phyloP scores from a whole-genome alignment of 1,284 basidiomycete species.

The Marasmius oreades region DNA sequence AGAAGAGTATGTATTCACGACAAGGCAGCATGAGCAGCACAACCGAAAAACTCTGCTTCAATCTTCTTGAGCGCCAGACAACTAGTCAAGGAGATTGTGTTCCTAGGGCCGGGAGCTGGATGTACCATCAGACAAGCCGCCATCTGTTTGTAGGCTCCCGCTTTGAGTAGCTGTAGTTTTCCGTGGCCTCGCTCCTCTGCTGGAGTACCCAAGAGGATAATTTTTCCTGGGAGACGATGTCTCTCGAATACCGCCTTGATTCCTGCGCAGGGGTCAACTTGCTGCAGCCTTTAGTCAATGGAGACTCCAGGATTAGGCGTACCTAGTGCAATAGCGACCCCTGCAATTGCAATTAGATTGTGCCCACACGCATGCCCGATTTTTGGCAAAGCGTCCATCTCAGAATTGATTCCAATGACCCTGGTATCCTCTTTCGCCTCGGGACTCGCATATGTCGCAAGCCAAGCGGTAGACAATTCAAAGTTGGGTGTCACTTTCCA shows the following conservation, averaged over 20 bases:
- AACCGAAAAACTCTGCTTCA: constrained; percentile 52
- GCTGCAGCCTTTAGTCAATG: too few relatives aligned
- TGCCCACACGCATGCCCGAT: constrained; percentile 78
- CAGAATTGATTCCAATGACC: constrained; percentile 70
- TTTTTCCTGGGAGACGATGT: constrained; percentile 56
- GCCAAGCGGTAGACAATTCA: constrained; percentile 68
- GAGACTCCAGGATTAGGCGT: not conserved
- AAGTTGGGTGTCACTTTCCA: constrained; percentile 57
- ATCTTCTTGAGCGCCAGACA: constrained; percentile 50
- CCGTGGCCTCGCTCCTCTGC: constrained; percentile 76
- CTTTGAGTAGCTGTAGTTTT: constrained; percentile 59
- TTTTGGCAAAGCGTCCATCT: constrained; percentile 49
- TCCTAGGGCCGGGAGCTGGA: constrained; percentile 56
- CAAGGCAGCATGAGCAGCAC: constrained; percentile 42
- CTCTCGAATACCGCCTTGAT: constrained; percentile 56
- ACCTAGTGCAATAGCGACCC: constrained; percentile 60
- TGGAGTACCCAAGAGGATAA: constrained; percentile 78
- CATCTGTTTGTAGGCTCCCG: constrained; percentile 65
- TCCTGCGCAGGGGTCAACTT: too few relatives aligned
- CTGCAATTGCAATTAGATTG: constrained; percentile 73
- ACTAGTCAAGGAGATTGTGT: constrained; percentile 48
- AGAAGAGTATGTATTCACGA: not conserved
- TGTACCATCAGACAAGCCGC: constrained; percentile 70
- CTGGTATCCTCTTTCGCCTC: constrained; percentile 39
- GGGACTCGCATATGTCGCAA: constrained; percentile 54